A percentile compares a stretch with the other conserved stretches of the same genome.
These are phyloP conservation scores for Haberlea rhodopensis DNA, from an alignment of 257 asterid species.

Conservation along the genomic window DNA sequence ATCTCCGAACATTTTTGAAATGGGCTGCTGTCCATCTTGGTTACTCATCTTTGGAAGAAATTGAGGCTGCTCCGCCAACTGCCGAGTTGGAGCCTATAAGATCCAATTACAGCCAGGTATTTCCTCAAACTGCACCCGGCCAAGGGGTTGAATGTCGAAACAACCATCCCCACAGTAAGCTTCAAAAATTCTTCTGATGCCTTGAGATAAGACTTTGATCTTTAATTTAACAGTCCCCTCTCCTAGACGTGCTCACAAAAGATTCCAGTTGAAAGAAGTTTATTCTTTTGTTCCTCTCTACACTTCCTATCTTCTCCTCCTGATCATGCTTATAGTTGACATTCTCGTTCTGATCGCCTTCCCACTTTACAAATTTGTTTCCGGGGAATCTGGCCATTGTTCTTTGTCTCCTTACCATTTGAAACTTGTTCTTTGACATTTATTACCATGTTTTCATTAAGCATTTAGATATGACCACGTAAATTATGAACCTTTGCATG, in stretches of 20 bases:
- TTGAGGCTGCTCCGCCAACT: constrained; percentile 95
- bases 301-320: constrained; percentile 1
- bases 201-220: not conserved
- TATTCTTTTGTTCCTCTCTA: not conserved
- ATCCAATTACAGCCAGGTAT: constrained; percentile 80
- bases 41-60: constrained; percentile 75
- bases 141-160: not conserved
- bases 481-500: constrained; percentile 1
- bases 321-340: not conserved
- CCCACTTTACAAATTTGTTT: not conserved
- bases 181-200: not conserved
- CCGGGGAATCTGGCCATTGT: constrained; percentile 6
- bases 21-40: constrained; percentile 94
- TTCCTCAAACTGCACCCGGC: not conserved
- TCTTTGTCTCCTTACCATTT: not conserved
- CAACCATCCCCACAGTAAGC: not conserved
- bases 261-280: not conserved
- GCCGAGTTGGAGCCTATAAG: constrained; percentile 92
- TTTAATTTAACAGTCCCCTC: not conserved
- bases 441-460: not conserved
- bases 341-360: not conserved
- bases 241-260: not conserved
- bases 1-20: constrained; percentile 67
- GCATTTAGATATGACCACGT: not conserved
- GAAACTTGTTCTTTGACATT: not conserved